phyloP scores from a whole-genome alignment of 192 early-diverging fungal genomes.

The Dispira simplex region DNA sequence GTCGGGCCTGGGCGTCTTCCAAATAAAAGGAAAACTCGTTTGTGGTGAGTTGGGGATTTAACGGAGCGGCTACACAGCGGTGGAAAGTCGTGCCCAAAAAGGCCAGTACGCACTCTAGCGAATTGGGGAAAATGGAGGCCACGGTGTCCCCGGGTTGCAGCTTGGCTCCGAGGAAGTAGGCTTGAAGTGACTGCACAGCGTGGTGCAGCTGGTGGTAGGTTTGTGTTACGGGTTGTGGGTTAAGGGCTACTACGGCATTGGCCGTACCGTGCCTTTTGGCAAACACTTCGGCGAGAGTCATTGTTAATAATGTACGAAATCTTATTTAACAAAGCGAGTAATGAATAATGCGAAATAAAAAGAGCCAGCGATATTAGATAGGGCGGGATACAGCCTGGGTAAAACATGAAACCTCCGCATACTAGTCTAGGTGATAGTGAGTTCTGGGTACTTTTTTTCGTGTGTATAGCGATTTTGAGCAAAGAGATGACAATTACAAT shows the following conservation, averaged over 20 bases:
- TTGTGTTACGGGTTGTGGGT: not conserved
- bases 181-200: not conserved
- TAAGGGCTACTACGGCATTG: not conserved
- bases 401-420: no score
- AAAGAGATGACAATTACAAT: no score
- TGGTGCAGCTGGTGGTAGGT: constrained; percentile 2
- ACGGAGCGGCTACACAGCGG: constrained; percentile 50
- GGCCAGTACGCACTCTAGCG: constrained; percentile 41
- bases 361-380: no score
- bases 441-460: no score
- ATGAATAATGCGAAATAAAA: no score
- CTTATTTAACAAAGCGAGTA: no score
- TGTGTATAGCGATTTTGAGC: no score
- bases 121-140: constrained; percentile 48
- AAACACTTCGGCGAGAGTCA: not conserved
- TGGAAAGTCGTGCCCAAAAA: constrained; percentile 47
- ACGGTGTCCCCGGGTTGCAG: constrained; percentile 23
- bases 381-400: no score
- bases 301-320: no score
- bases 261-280: not conserved
- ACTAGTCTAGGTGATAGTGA: no score
- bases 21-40: constrained; percentile 63
- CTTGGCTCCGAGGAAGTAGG: constrained; percentile 5
- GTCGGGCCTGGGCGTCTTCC: constrained; percentile 42
- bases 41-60: constrained; percentile 49